Base-by-base conservation (phyloP, 2,329 filamentous ascomycete genomes). In the Fusarium beomiforme region DNA sequence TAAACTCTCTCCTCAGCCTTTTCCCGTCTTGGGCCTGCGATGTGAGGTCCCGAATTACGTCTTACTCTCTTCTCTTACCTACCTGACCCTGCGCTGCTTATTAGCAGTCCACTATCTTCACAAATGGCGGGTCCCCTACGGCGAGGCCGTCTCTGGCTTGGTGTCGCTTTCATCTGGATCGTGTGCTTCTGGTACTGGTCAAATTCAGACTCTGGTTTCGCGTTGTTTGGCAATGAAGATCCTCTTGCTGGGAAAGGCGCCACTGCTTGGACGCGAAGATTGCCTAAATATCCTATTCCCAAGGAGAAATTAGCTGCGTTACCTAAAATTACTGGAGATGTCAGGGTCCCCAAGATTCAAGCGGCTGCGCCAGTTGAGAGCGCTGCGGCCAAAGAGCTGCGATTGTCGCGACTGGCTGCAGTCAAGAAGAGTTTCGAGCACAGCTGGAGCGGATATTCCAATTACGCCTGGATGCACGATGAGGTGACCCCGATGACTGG, bases 401-500 rank as follows among this genome's bases (percentile, higher is more conserved):
- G 82, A 41, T 61, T 76, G 23, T 72, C 77, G 64, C 81, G 85
- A 26, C 75, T 82, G 47, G 71, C 76, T 17, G 84, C 84, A 24
- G 84, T 90, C 54, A 84, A 82, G 71, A 81, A 82, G 51, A 85
- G 83, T 70, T 89, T 89, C 70, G 67, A 81, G 46, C 87, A 87
- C 73, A 85, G 86, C 65, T 92, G 89, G 88, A 76, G 79, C 12
- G 87, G 86, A 17, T 92, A 92, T 78, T 88, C 86, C 73, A 83
- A 84, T 54, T 78, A 87, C 70, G 90, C 90, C 1, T 92, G 89
- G 89, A 83, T 87, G 76, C 84, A 86, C 58, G 89, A 92, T 77
- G 90, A 91, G 77, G 81, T 92, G 44, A 83, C 83, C 21, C 90
- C 90, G 6, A 71, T 91, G 24, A 84, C 83, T 11, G 87, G 85